Conservation (phyloP, 257 asterid species). For the Lycium barbarum region DNA sequence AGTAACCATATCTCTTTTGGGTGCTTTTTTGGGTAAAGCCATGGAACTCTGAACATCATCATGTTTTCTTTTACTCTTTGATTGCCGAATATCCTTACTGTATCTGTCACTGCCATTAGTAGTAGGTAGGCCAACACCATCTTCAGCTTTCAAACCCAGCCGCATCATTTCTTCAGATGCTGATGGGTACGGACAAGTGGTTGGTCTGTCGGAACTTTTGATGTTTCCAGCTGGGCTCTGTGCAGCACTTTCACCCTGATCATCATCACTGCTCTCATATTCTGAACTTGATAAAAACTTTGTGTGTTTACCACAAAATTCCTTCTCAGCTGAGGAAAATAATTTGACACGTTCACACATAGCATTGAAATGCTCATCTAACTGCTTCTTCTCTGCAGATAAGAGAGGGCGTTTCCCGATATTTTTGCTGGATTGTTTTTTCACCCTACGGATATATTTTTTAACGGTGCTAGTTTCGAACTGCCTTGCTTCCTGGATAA, state of each 20-base stretch:
- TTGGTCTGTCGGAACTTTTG: conserved; percentile 56
- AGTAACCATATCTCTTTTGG: conserved; percentile 42
- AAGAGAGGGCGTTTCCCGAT: conserved; percentile 60
- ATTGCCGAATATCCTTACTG: conserved; percentile 40
- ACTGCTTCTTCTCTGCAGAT: conserved; percentile 56
- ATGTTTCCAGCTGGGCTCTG: conserved; percentile 43
- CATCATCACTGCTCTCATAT: conserved; percentile 54
- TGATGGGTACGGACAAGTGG: conserved; percentile 95
- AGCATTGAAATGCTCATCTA: conserved; percentile 70
- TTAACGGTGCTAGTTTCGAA: conserved; percentile 52
- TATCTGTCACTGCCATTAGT: conserved; percentile 43
- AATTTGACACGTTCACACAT: conserved; percentile 69
- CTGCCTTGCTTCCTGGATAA: conserved; percentile 53
- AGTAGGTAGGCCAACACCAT: conserved; percentile 34
- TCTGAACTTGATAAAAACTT: conserved; percentile 75
- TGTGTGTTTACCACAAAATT: conserved; percentile 68
- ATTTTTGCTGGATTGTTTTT: conserved; percentile 46
- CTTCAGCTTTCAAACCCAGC: conserved; percentile 70
- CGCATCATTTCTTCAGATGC: conserved; percentile 83
- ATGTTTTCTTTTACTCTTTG: conserved; percentile 63
- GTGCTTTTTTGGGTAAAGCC: conserved; percentile 51
- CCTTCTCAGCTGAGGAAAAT: conserved; percentile 52
- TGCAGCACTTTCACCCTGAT: conserved; percentile 46
- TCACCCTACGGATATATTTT: conserved; percentile 54
- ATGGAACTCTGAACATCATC: conserved; percentile 41